Evolutionary conservation across 2,329 filamentous ascomycete genomes (phyloP), one percentile per base, ranked within the genome.

Genomic region (Dryadomyces sulphureus): DNA sequence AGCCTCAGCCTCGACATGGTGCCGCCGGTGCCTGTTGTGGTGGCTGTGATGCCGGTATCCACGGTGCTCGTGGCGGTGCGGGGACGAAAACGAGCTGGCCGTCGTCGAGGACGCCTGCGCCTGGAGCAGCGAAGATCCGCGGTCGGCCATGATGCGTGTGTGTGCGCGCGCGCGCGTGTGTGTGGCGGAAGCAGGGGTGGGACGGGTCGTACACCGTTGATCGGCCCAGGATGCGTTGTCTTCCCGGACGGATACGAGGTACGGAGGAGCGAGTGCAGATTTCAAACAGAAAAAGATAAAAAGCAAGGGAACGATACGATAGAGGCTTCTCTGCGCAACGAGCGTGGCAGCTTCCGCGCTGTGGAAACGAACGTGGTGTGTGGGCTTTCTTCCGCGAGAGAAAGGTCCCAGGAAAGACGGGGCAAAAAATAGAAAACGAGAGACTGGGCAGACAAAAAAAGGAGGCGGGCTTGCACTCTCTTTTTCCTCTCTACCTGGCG

Each of bases 51-150:
- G 46, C 34, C 43, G 47, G 30, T 43, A 36, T 36, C 35, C 42
- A 32, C 46, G 42, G 9, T 49, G 40, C 38, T 47, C 19, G 41
- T 43, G 41, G 41, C 30, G 41, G 45, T 19, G 45, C 6, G 24
- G 32, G 14, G 38, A 5, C 24, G 19, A 9, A 20, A 22, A 43
- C 22, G 40, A 11, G 17, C n/a, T 17, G 16, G 41, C 19, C n/a
- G 42, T 16, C 1, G 35, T 7, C 8, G 41, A 8, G 8, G 47
- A 16, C 14, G 54, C 53, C 55, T 62, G 65, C 61, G 64, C 59
- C 66, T 69, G 66, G 66, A 64, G 55, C 62, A 69, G 65, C 67
- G 66, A 67, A 66, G 66, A 61, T 63, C 63, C 65, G 59, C 59
- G 62, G 54, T 65, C 63, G 59, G 63, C 65, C 66, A 69, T 70